Base-by-base conservation (phyloP, 176 grass and related monocot genomes). In the Phoenix roebelenii region DNA sequence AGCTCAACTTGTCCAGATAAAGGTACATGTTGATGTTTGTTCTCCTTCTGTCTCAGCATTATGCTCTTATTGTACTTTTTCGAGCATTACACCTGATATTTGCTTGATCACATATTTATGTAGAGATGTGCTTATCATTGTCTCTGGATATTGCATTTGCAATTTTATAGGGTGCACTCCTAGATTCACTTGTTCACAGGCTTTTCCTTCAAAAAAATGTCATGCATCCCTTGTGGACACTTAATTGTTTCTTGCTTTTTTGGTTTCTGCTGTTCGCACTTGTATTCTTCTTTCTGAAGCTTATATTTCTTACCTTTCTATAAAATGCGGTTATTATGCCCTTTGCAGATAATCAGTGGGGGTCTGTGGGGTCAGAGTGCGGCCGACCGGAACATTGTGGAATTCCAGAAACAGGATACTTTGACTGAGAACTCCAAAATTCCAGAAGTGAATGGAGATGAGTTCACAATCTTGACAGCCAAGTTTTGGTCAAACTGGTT, bases 1-100 rank as follows among this genome's bases (percentile, higher is more conserved):
- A 55, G 64, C 50, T 29, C 64, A 67, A 50, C 50, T 67, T n/a
- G 51, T 67, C 12, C 64, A 67, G 25, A 67, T 67, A 22, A 67
- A 67, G 64, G 64, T 67, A 67, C 15, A 59, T 17, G 49, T 3
- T 49, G 3, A 28, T 50, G 18, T 3, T 23, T 23, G 26, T 26
- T 58, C 12, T 44, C 35, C 35, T 24, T 58, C 56, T 30, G 0
- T 44, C 35, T 44, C 2, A 3, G 9, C 9, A 44, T 14, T 14
- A 14, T 44, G 35, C 12, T 44, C 10, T 44, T 44, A 44, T 44
- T 44, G 2, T 44, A 3, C 35, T 44, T 44, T 39, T 44, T 44
- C 0, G 2, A 44, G 35, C 2, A 12, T 44, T 44, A 14, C 35
- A 44, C 35, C 35, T 44, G 9, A 30, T 44, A 44, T 39, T 3